These are phyloP conservation scores for Ascodesmis nigricans DNA, from an alignment of 495 filamentous ascomycete genomes.

Conservation along the genomic window DNA sequence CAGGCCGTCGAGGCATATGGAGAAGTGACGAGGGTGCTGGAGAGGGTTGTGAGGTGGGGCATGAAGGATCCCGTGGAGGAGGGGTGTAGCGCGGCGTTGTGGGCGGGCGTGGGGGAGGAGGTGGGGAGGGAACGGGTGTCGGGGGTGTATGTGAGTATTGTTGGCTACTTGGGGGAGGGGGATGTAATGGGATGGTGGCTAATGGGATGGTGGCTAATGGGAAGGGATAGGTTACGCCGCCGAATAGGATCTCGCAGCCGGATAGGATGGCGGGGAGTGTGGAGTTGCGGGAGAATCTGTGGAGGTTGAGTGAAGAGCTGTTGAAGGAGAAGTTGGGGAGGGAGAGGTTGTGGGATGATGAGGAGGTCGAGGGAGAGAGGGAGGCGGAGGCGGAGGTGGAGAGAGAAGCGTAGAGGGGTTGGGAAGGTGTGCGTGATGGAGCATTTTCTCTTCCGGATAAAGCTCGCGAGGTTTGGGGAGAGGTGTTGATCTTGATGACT, in stretches of 20 bases:
- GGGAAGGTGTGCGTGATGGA: no score
- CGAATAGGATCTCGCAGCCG: slow-evolving; percentile 27
- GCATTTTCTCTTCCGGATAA: no score
- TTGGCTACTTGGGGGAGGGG: not conserved
- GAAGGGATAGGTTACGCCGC: slow-evolving; percentile 27
- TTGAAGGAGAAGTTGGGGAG: slow-evolving; percentile 24
- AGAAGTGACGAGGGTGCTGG: slow-evolving; percentile 24
- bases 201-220: not conserved
- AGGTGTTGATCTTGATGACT: no score
- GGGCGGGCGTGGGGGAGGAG: slow-evolving; percentile 28
- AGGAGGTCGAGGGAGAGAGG: no score
- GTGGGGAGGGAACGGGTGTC: slow-evolving; percentile 27
- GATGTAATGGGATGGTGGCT: not conserved
- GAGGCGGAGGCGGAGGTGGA: no score
- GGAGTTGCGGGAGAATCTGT: slow-evolving; percentile 23
- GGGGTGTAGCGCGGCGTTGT: slow-evolving; percentile 29
- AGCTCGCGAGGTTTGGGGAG: no score
- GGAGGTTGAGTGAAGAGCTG: slow-evolving; percentile 24
- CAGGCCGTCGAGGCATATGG: slow-evolving; percentile 34
- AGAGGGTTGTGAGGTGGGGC: slow-evolving; percentile 24
- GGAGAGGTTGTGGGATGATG: no score
- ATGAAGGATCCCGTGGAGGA: slow-evolving; percentile 31
- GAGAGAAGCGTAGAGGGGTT: no score
- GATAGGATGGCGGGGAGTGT: slow-evolving; percentile 25
- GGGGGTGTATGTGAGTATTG: slow-evolving; percentile 26